phyloP scores from a whole-genome alignment of 2,329 filamentous ascomycete genomes.

The Alternaria sp. region DNA sequence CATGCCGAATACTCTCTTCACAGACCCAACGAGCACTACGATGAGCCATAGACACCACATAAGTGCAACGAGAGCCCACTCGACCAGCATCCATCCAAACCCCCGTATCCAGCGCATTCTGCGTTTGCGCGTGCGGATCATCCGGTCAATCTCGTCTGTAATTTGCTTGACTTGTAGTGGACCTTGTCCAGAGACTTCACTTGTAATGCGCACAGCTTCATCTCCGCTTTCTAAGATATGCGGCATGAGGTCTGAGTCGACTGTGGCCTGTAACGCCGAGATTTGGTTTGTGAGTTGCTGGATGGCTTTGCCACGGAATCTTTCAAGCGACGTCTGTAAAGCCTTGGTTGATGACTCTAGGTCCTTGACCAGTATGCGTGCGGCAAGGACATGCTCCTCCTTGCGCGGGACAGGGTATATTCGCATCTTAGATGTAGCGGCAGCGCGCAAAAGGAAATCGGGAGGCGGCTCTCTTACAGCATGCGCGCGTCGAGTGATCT shows the following conservation, averaged over 20 bases:
- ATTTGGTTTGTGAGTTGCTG: slow-evolving; percentile 55
- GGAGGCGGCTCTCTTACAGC: slow-evolving; percentile 49
- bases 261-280: slow-evolving; percentile 56
- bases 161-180: slow-evolving; percentile 82
- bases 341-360: slow-evolving; percentile 57
- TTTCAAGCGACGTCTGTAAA: slow-evolving; percentile 61
- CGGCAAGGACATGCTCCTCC: slow-evolving; percentile 64
- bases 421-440: slow-evolving; percentile 55
- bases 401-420: slow-evolving; percentile 59
- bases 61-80: slow-evolving; percentile 86
- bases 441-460: slow-evolving; percentile 51
- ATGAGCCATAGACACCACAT: slow-evolving; percentile 97
- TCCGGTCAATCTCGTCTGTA: slow-evolving; percentile 74
- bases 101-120: slow-evolving; percentile 78
- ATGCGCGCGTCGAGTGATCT: slow-evolving; percentile 74
- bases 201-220: slow-evolving; percentile 79
- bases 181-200: slow-evolving; percentile 77
- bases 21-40: slow-evolving; percentile 76
- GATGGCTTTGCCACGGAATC: slow-evolving; percentile 59
- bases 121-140: slow-evolving; percentile 75
- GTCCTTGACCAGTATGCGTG: slow-evolving; percentile 59
- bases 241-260: slow-evolving; percentile 62
- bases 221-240: slow-evolving; percentile 75
- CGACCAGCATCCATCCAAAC: slow-evolving; percentile 80
- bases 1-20: slow-evolving; percentile 69